Evolutionary conservation across 306 rosid genomes (phyloP).

Genomic region (Cicer chorassanicum): DNA sequence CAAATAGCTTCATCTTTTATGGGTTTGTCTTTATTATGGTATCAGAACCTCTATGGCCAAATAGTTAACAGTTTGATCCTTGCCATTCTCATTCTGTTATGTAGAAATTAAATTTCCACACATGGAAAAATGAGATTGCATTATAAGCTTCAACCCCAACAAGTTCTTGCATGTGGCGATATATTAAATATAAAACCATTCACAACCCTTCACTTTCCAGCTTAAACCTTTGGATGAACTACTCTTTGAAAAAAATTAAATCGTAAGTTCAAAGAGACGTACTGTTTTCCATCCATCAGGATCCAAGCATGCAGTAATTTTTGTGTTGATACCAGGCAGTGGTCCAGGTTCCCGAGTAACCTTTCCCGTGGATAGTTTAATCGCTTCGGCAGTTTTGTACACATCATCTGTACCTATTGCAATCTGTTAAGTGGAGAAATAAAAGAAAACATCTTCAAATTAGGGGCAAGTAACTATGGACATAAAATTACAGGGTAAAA

Average conservation of each 20-base stretch:
- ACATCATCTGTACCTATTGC: slow-evolving; percentile 97
- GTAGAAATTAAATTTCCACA: slow-evolving; percentile 3
- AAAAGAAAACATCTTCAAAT: slow-evolving; percentile 41
- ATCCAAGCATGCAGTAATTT: slow-evolving; percentile 95
- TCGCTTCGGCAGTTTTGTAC: slow-evolving; percentile 88
- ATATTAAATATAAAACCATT: slow-evolving; percentile 32
- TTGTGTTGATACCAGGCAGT: slow-evolving; percentile 90
- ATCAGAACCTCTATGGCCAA: slow-evolving; percentile 5
- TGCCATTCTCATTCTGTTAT: slow-evolving; percentile 4
- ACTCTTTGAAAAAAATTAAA: slow-evolving; percentile 23
- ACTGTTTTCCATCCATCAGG: slow-evolving; percentile 99
- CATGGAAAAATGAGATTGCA: neutral
- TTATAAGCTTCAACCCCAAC: slow-evolving; percentile 25
- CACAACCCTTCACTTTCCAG: slow-evolving; percentile 14
- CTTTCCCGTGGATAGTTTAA: slow-evolving; percentile 75
- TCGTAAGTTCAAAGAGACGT: slow-evolving; percentile 47
- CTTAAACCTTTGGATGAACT: slow-evolving; percentile 31
- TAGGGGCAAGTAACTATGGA: slow-evolving; percentile 3
- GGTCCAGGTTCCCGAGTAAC: slow-evolving; percentile 97
- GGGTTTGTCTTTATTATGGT: slow-evolving; percentile 3
- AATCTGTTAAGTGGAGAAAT: slow-evolving; percentile 55
- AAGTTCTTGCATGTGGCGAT: slow-evolving; percentile 22
- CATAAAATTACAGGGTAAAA: slow-evolving; percentile 26
- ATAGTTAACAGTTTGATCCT: slow-evolving; percentile 1
- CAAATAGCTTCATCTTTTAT: neutral